Conservation (phyloP, 441 rosid genomes). For the Caryocar brasiliense region DNA sequence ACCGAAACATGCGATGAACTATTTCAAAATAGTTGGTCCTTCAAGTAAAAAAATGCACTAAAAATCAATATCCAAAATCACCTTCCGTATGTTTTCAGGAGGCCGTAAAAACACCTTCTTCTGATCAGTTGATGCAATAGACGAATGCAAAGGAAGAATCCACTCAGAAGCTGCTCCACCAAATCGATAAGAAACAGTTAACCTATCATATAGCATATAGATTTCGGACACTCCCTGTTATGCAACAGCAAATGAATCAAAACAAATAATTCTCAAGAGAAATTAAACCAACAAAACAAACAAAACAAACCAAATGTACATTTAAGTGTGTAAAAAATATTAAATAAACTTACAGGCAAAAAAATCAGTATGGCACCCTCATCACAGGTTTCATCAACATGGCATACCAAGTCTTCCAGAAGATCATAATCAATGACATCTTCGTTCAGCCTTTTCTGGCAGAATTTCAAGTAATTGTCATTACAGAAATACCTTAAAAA, state of each 20-base stretch:
- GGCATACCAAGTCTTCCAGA: conserved; percentile 79
- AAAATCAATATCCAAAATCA: conserved; percentile 17
- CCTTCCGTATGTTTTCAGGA: conserved; percentile 73
- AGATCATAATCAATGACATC: conserved; percentile 82
- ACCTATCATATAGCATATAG: conserved; percentile 55
- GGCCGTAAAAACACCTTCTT: conserved; percentile 71
- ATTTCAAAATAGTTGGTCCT: neutral
- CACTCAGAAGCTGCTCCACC: conserved; percentile 76
- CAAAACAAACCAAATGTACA: too few species aligned
- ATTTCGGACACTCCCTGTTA: conserved; percentile 79
- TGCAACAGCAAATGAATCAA: conserved; percentile 16
- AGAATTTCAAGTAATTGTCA: conserved; percentile 2
- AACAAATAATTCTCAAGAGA: conserved; percentile 2
- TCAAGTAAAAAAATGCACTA: neutral
- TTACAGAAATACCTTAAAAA: conserved; percentile 6
- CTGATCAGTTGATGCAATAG: conserved; percentile 66
- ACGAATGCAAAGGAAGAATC: conserved; percentile 89
- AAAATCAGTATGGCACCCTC: conserved; percentile 83
- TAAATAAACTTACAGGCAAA: conserved; percentile 60
- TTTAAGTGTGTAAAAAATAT: neutral
- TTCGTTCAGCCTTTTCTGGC: conserved; percentile 77
- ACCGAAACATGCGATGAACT: neutral
- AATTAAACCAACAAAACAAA: too few species aligned
- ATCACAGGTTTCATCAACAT: conserved; percentile 68
- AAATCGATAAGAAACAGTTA: conserved; percentile 75